A percentile compares a stretch with the other conserved stretches of the same genome.
These are phyloP conservation scores for Fusarium sp. DNA, from an alignment of 2,329 filamentous ascomycete genomes.

Conservation along the genomic window DNA sequence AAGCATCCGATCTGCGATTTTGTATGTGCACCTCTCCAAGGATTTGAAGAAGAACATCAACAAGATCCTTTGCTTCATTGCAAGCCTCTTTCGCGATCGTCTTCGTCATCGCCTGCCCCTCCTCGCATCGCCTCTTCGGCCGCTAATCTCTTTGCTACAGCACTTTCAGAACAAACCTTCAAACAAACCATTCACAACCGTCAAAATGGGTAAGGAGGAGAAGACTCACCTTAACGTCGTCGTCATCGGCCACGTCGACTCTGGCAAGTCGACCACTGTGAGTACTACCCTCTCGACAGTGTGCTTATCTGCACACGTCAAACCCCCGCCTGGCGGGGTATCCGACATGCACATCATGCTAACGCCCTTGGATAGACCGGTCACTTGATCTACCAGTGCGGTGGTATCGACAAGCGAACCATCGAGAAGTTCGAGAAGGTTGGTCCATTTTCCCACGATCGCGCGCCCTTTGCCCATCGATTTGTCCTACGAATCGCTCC, in stretches of 20 bases:
- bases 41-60: slow-evolving; percentile 28
- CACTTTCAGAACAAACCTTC: slow-evolving; percentile 45
- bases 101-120: slow-evolving; percentile 15
- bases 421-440: slow-evolving; percentile 99
- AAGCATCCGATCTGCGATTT: slow-evolving; percentile 62
- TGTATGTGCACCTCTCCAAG: slow-evolving; percentile 49
- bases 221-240: slow-evolving; percentile 98
- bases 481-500: slow-evolving; percentile 25
- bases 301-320: slow-evolving; percentile 8
- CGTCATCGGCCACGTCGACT: slow-evolving; percentile 99
- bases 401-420: slow-evolving; percentile 99
- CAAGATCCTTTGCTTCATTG: slow-evolving; percentile 27
- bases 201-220: slow-evolving; percentile 82
- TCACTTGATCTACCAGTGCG: slow-evolving; percentile 99
- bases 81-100: slow-evolving; percentile 13
- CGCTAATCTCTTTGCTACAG: slow-evolving; percentile 42
- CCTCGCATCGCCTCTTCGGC: slow-evolving; percentile 1
- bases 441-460: slow-evolving; percentile 56
- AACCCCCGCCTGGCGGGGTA: slow-evolving; percentile 38
- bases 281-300: slow-evolving; percentile 58
- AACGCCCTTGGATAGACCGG: slow-evolving; percentile 67
- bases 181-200: slow-evolving; percentile 50
- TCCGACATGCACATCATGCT: slow-evolving; percentile 22
- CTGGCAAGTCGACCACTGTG: slow-evolving; percentile 98
- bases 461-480: slow-evolving; percentile 28